Conservation (phyloP, 805 yeast genomes). For the Schwanniomyces yamadae region DNA sequence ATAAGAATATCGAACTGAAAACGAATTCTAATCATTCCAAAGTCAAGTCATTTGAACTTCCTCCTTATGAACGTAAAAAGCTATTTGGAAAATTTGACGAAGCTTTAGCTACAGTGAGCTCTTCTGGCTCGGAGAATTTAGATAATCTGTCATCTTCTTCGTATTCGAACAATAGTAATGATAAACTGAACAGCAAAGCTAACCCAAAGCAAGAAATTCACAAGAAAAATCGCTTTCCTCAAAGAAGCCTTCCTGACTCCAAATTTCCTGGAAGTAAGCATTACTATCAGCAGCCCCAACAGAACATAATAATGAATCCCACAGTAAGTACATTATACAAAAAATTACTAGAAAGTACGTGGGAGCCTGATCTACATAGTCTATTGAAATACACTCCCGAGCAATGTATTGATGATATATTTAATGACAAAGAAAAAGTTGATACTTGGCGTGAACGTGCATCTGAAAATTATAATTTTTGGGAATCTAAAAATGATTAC, state of each 20-base stretch:
- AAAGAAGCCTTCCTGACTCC: neutral
- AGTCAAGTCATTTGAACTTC: conserved; percentile 23
- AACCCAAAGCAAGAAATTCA: no score
- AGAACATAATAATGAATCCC: conserved; percentile 43
- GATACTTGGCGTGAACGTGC: conserved; percentile 8
- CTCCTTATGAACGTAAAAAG: conserved; percentile 40
- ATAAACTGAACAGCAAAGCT: no score
- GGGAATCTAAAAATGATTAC: conserved; percentile 12
- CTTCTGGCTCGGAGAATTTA: conserved; percentile 4
- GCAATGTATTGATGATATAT: conserved; percentile 72
- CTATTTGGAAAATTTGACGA: conserved; percentile 53
- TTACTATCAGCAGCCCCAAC: conserved; percentile 2
- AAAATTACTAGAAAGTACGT: conserved; percentile 55
- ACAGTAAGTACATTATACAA: conserved; percentile 49
- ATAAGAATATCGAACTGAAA: neutral
- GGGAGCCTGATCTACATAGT: conserved; percentile 54
- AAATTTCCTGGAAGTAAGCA: neutral
- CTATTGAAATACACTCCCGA: conserved; percentile 58
- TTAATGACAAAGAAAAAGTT: conserved; percentile 63
- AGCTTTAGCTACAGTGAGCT: conserved; percentile 17
- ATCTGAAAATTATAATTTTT: conserved; percentile 2
- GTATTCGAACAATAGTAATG: conserved; percentile 4
- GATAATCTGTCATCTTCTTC: conserved; percentile 5
- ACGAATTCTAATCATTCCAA: conserved; percentile 34
- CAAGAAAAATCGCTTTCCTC: neutral